Base-by-base conservation (phyloP, 768 basidiomycete species). In the Gautieria morchelliformis region DNA sequence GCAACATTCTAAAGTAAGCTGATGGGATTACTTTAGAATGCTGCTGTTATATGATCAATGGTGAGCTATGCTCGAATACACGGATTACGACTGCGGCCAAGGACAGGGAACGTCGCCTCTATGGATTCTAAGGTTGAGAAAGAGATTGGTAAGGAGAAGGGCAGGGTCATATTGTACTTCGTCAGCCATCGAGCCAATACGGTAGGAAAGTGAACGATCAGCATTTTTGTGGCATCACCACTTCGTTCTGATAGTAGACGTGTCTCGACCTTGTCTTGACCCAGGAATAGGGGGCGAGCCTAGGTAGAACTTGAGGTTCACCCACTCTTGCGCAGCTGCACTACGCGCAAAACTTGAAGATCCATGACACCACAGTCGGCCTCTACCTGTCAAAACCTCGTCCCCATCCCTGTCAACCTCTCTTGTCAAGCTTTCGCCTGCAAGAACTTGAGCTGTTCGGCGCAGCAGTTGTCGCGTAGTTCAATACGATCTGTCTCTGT, bases 81-180 rank as follows among this genome's bases (percentile, higher is more conserved):
- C n/a, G n/a, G n/a, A n/a, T n/a, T n/a, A n/a, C n/a, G n/a, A n/a
- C n/a, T n/a, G n/a, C n/a, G n/a, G n/a, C n/a, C n/a, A n/a, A n/a
- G n/a, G n/a, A n/a, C n/a, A n/a, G n/a, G n/a, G n/a, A n/a, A n/a
- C n/a, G n/a, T n/a, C n/a, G n/a, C n/a, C 69, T 97, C 94, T 80
- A 41, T 88, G 84, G 49, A 96, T 89, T 51, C 85, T 86, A 39
- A 97, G 82, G 66, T 96, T 93, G 60, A 97, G 78, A 17, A 75
- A 73, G 53, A 95, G 76, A 63, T 93, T 89, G 1, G 74, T 68
- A n/a, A 91, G 86, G 53, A 95, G 76, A 63, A 92, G 89, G 1
- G 74, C 68, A n/a, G 92, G 86, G 48, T 85, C 76, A 27, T 63
- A 63, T 64, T 52, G 69, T 17, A 53, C 32, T 45, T 59, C 41